These are phyloP conservation scores for Gonium pectorale DNA, from an alignment of 139 green algal species.

Conservation along the genomic window DNA sequence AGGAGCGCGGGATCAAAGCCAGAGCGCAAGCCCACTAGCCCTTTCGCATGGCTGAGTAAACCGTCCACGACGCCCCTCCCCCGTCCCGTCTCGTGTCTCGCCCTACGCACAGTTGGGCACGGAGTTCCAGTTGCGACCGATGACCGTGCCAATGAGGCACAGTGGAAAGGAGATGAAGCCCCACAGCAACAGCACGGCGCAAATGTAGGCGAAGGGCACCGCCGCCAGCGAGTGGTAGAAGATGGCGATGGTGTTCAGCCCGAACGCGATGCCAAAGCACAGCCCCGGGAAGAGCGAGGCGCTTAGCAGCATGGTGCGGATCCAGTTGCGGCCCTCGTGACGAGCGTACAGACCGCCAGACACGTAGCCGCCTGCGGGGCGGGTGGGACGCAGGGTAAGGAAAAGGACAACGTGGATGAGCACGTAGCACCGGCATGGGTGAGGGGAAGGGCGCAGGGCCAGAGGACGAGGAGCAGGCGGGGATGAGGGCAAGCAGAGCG, in stretches of 20 bases:
- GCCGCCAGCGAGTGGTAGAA: conserved; percentile 91
- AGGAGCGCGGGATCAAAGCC: too few species aligned
- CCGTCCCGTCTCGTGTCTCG: too few species aligned
- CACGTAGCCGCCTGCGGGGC: conserved; percentile 73
- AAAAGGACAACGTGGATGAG: too few species aligned
- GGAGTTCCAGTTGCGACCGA: conserved; percentile 63
- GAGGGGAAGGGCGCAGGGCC: not conserved
- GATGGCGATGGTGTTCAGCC: conserved; percentile 97
- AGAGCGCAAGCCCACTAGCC: too few species aligned
- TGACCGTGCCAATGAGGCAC: conserved; percentile 78
- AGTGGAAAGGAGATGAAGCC: conserved; percentile 95
- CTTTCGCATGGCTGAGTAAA: too few species aligned
- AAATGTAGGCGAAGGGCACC: conserved; percentile 93
- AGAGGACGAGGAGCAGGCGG: not conserved
- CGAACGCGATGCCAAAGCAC: conserved; percentile 89
- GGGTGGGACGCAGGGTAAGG: not conserved
- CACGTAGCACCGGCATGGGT: too few species aligned
- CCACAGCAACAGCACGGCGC: conserved; percentile 90
- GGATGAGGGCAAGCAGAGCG: too few species aligned
- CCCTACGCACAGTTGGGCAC: conserved; percentile 63
- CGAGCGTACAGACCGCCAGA: conserved; percentile 88
- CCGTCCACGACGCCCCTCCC: too few species aligned
- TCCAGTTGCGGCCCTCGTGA: conserved; percentile 92
- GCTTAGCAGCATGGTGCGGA: conserved; percentile 92
- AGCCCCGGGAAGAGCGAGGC: conserved; percentile 75